Conservation (phyloP, 2,329 filamentous ascomycete species). For the Periconia sp. region DNA sequence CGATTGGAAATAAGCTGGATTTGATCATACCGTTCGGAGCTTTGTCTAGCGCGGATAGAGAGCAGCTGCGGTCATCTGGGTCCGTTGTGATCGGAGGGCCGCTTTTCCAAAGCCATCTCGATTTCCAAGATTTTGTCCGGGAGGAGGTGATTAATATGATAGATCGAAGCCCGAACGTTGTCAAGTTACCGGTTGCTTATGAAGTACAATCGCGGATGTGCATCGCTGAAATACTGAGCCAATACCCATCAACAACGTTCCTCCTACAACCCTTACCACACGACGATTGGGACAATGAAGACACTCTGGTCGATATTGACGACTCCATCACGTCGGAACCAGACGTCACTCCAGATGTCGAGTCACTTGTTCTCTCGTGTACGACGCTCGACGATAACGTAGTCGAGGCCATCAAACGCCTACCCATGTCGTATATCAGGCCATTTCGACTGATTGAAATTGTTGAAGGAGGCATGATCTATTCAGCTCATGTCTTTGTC, state of each 20-base stretch:
- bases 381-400: slow-evolving; percentile 4
- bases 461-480: slow-evolving; percentile 8
- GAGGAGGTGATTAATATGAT: slow-evolving; percentile 4
- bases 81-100: slow-evolving; percentile 1
- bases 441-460: slow-evolving; percentile 13
- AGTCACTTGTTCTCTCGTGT: slow-evolving; percentile 4
- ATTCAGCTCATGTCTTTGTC: slow-evolving; percentile 12
- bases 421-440: slow-evolving; percentile 9
- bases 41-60: neutral
- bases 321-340: neutral
- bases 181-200: slow-evolving; percentile 9
- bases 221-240: slow-evolving; percentile 10
- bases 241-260: slow-evolving; percentile 10
- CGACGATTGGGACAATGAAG: slow-evolving; percentile 9
- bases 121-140: slow-evolving; percentile 12
- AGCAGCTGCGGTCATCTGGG: slow-evolving; percentile 1
- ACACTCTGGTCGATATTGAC: slow-evolving; percentile 11
- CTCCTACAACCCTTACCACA: slow-evolving; percentile 7
- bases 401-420: slow-evolving; percentile 9
- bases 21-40: slow-evolving; percentile 10
- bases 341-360: no score
- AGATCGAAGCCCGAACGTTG: neutral
- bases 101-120: slow-evolving; percentile 3
- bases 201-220: slow-evolving; percentile 6
- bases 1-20: slow-evolving; percentile 5